Percentiles rank a stretch among this genome's conserved stretches.
Conservation (phyloP, 768 basidiomycete genomes). For the Boletus rubroflammeus region DNA sequence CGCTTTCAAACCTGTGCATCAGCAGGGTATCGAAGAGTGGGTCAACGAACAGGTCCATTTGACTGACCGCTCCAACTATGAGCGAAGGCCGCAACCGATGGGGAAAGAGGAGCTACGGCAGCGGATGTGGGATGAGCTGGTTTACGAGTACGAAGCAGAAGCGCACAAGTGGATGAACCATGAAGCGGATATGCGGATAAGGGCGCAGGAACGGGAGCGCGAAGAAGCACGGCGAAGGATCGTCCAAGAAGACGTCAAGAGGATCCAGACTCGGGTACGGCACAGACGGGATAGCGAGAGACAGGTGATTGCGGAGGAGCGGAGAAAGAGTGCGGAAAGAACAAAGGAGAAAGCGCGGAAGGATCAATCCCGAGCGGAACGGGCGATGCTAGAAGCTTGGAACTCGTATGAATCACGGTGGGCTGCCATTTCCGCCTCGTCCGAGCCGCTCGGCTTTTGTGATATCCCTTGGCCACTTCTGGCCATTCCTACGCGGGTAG, state of each 20-base stretch:
- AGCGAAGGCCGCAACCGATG: conserved; percentile 22
- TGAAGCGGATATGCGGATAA: conserved; percentile 43
- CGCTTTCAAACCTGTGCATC: conserved; percentile 39
- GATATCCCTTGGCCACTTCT: conserved; percentile 71
- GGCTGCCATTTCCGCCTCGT: conserved; percentile 45
- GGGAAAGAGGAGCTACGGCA: conserved; percentile 32
- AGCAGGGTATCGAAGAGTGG: conserved; percentile 61
- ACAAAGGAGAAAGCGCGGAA: conserved; percentile 42
- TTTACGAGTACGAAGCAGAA: conserved; percentile 49
- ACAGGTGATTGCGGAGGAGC: conserved; percentile 46
- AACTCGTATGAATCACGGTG: conserved; percentile 61
- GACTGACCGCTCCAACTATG: conserved; percentile 28
- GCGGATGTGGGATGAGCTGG: conserved; percentile 50
- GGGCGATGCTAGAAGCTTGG: conserved; percentile 55
- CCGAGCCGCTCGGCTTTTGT: conserved; percentile 51
- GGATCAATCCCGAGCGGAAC: conserved; percentile 42
- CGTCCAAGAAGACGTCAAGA: conserved; percentile 51
- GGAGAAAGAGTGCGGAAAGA: conserved; percentile 33
- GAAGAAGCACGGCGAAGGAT: conserved; percentile 41
- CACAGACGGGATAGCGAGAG: conserved; percentile 49
- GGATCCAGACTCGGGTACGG: conserved; percentile 51
- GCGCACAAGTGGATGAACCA: conserved; percentile 52
- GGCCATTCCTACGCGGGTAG: conserved; percentile 37
- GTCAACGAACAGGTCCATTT: conserved; percentile 51
- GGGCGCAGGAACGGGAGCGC: conserved; percentile 44